Evolutionary conservation across 2,329 filamentous ascomycete species (phyloP).

Genomic region (Mycosphaerella sp.): DNA sequence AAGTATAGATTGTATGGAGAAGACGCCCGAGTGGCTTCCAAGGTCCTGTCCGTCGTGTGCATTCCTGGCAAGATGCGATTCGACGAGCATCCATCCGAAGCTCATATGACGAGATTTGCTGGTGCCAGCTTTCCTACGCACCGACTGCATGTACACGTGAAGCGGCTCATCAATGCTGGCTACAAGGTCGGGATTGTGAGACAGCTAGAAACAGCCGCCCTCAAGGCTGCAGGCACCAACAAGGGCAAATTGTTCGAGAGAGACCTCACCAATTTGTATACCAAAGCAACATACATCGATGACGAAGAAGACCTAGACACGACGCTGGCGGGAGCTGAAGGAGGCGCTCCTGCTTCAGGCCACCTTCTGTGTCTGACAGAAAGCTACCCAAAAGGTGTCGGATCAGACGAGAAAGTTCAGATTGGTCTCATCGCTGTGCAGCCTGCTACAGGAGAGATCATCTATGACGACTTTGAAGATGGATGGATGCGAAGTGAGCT

Average conservation of each 20-base stretch:
- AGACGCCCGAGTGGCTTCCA: constrained; percentile 81
- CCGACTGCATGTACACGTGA: constrained; percentile 85
- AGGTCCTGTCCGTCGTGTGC: constrained; percentile 88
- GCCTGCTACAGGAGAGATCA: constrained; percentile 88
- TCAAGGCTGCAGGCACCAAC: constrained; percentile 94
- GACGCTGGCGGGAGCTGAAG: constrained; percentile 48
- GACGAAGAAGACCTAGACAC: constrained; percentile 73
- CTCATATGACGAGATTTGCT: constrained; percentile 84
- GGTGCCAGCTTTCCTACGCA: constrained; percentile 94
- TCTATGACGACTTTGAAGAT: constrained; percentile 94
- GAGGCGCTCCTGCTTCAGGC: constrained; percentile 60
- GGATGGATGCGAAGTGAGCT: constrained; percentile 97
- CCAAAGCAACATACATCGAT: constrained; percentile 95
- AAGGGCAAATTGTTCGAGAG: constrained; percentile 85
- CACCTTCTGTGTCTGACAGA: constrained; percentile 92
- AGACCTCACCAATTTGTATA: constrained; percentile 93
- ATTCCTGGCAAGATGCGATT: constrained; percentile 93
- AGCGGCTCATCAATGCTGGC: constrained; percentile 82
- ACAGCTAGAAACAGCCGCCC: constrained; percentile 87
- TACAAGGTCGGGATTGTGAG: constrained; percentile 94
- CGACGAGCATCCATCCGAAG: constrained; percentile 89
- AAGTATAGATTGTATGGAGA: constrained; percentile 98
- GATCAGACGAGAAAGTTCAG: constrained; percentile 87
- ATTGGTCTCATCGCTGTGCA: constrained; percentile 92
- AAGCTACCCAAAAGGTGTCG: constrained; percentile 66